phyloP scores from a whole-genome alignment of 1,284 basidiomycete species.

The Porphyrellus sp. region DNA sequence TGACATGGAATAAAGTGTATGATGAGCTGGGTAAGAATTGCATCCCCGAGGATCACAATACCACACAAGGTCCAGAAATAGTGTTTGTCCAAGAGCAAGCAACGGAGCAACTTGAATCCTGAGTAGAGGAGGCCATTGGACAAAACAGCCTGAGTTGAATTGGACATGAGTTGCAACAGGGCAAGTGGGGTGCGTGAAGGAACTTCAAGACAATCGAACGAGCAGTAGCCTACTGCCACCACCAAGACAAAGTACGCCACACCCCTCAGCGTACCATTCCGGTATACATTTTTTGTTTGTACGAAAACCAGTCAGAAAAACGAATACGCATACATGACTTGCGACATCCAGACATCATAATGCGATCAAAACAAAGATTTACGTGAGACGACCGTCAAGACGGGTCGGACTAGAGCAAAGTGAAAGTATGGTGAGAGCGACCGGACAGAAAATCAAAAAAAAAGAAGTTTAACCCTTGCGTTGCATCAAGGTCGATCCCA shows the following conservation, averaged over 20 bases:
- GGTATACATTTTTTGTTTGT: constrained; percentile 11
- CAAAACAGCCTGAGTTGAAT: background rate
- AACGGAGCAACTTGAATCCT: constrained; percentile 10
- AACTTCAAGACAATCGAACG: too few species aligned
- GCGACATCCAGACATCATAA: constrained; percentile 4
- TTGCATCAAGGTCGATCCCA: constrained; percentile 28
- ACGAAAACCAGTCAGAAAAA: background rate
- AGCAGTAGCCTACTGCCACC: too few species aligned
- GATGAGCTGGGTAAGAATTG: constrained; percentile 70
- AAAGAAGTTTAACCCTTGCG: constrained; percentile 26
- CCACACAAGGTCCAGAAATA: constrained; percentile 66
- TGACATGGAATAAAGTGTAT: constrained; percentile 79
- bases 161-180: constrained; percentile 19
- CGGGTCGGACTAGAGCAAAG: background rate
- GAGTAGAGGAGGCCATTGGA: constrained; percentile 2
- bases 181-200: background rate
- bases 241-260: too few species aligned
- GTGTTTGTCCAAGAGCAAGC: constrained; percentile 48
- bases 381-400: constrained; percentile 7
- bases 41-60: constrained; percentile 70
- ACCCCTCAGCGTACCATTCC: background rate
- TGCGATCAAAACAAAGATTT: constrained; percentile 16
- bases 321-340: constrained; percentile 21
- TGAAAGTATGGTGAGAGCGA: constrained; percentile 3
- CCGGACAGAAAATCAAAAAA: constrained; percentile 5